phyloP scores from a whole-genome alignment of 306 rosid genomes.

The Potentilla sterilis region DNA sequence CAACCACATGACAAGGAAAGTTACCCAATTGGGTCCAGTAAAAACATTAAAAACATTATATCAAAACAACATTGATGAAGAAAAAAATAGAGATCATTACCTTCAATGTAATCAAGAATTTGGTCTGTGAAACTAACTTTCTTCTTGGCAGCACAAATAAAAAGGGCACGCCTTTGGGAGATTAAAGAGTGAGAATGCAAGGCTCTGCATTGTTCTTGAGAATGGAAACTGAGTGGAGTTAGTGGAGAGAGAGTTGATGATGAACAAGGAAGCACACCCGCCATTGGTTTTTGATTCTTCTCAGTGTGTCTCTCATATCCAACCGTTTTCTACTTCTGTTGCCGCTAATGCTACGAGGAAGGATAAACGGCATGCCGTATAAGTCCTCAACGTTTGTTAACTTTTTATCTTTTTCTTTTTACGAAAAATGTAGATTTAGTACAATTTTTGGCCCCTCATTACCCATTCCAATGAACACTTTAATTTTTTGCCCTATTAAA shows the following conservation, averaged over 20 bases:
- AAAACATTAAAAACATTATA: neutral
- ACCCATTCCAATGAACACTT: too few species aligned
- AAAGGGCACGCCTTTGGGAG: conserved; percentile 21
- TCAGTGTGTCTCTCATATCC: conserved; percentile 29
- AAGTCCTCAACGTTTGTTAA: too few species aligned
- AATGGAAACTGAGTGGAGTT: conserved; percentile 21
- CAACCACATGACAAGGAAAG: neutral
- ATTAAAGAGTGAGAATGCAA: conserved; percentile 21
- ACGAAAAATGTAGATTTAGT: too few species aligned
- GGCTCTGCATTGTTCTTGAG: conserved; percentile 29
- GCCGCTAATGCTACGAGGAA: conserved; percentile 31
- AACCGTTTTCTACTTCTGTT: conserved; percentile 38
- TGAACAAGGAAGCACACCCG: conserved; percentile 36
- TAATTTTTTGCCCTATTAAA: too few species aligned
- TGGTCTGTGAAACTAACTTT: conserved; percentile 69
- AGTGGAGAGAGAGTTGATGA: conserved; percentile 32
- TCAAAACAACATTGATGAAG: too few species aligned
- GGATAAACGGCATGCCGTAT: conserved; percentile 32
- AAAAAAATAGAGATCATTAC: conserved; percentile 20
- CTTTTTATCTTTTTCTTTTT: too few species aligned
- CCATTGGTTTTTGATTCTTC: conserved; percentile 39
- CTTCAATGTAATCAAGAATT: conserved; percentile 95
- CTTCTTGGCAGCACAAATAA: conserved; percentile 75
- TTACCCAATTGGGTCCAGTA: conserved; percentile 2
- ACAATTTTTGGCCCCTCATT: too few species aligned